A percentile compares a stretch with the other conserved stretches of the same genome.
Conservation (phyloP, 495 filamentous ascomycete species). For the Talaromyces trachyspermus region DNA sequence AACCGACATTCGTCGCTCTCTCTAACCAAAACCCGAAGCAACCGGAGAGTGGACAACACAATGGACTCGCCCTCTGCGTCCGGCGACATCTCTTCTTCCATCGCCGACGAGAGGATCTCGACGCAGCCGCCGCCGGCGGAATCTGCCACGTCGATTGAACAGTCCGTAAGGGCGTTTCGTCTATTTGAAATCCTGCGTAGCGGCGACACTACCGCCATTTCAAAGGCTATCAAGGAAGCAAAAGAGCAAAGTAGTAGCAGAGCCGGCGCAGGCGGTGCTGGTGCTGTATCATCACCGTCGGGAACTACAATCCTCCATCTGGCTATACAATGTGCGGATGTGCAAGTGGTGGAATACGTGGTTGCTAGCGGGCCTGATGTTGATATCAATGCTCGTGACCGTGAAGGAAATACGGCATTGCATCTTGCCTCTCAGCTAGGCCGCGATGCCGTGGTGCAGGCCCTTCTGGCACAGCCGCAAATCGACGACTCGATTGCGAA, state of each 20-base stretch:
- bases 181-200: conserved; percentile 86
- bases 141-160: conserved; percentile 62
- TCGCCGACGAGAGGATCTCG: no score
- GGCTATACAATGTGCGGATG: conserved; percentile 93
- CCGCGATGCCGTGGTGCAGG: conserved; percentile 64
- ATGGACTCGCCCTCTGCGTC: conserved; percentile 17
- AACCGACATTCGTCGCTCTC: conserved; percentile 9
- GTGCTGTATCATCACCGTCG: conserved; percentile 45
- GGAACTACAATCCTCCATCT: conserved; percentile 87
- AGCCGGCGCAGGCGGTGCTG: no score
- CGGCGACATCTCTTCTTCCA: conserved; percentile 22
- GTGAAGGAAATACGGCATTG: conserved; percentile 87
- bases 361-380: conserved; percentile 59
- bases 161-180: conserved; percentile 88
- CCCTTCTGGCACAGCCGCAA: conserved; percentile 68
- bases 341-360: conserved; percentile 92
- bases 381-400: conserved; percentile 84
- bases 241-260: conserved; percentile 26
- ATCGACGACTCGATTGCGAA: conserved; percentile 92
- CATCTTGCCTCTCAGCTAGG: conserved; percentile 83
- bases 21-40: conserved; percentile 24
- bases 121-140: no score
- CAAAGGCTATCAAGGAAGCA: conserved; percentile 74
- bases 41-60: conserved; percentile 18
- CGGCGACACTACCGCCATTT: conserved; percentile 85